Percentiles rank a stretch among this genome's conserved stretches.
Evolutionary conservation across 768 basidiomycete genomes (phyloP).

Genomic region (Kwoniella heveanensis): DNA sequence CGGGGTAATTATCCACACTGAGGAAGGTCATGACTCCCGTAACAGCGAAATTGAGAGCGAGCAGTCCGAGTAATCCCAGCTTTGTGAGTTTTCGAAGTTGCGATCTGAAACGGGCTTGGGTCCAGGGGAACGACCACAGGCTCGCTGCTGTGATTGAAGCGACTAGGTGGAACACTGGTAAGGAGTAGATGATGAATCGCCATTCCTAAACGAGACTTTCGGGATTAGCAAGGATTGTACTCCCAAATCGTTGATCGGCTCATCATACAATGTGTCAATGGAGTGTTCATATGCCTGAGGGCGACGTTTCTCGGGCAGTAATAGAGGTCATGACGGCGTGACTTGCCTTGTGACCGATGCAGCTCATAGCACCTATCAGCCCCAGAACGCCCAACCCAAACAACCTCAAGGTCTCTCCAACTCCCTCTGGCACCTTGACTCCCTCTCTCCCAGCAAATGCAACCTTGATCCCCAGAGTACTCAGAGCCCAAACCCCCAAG

Average conservation of each 20-base stretch:
- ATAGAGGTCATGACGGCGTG: too few species aligned
- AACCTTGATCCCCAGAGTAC: background rate
- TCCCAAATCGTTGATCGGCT: too few species aligned
- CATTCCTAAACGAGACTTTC: conserved; percentile 70
- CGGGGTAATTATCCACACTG: conserved; percentile 83
- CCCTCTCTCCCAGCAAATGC: conserved; percentile 3
- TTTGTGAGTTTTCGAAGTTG: conserved; percentile 61
- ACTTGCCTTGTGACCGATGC: conserved; percentile 72
- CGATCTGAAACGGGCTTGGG: conserved; percentile 20
- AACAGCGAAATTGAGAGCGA: conserved; percentile 63
- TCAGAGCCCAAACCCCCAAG: conserved; percentile 41
- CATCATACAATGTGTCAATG: too few species aligned
- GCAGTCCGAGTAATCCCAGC: conserved; percentile 60
- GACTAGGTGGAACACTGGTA: conserved; percentile 77
- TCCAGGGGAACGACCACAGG: conserved; percentile 62
- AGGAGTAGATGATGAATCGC: conserved; percentile 87
- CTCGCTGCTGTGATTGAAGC: conserved; percentile 68
- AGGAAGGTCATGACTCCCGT: conserved; percentile 64
- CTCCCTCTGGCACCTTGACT: conserved; percentile 12
- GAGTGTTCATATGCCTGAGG: too few species aligned
- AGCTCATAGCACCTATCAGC: conserved; percentile 62
- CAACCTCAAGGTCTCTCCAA: conserved; percentile 22
- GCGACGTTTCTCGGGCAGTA: too few species aligned
- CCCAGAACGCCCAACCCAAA: conserved; percentile 28
- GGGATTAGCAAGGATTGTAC: too few species aligned